These are phyloP conservation scores for Sicyos edulis DNA, from an alignment of 306 rosid species.

Conservation along the genomic window DNA sequence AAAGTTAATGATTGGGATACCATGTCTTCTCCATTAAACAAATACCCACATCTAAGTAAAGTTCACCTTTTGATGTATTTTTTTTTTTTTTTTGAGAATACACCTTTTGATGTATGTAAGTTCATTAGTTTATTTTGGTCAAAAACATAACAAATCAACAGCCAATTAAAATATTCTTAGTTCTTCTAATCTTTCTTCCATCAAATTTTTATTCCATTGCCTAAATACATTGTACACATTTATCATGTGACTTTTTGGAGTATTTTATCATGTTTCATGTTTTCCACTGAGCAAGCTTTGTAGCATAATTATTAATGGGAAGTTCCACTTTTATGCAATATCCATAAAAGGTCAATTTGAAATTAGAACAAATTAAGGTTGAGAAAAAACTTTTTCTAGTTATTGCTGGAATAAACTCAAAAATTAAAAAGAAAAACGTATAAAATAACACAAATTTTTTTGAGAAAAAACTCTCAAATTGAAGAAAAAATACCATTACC, in stretches of 20 bases:
- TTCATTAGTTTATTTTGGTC: not conserved
- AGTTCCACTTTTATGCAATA: not conserved
- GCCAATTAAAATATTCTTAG: not conserved
- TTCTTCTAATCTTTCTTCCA: not conserved
- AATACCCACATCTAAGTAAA: not conserved
- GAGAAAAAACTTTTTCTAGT: too few species aligned
- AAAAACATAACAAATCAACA: not conserved
- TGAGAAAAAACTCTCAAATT: too few species aligned
- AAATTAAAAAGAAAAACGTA: too few species aligned
- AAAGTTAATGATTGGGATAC: not conserved
- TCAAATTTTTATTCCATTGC: not conserved
- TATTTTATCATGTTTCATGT: not conserved
- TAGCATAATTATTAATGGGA: not conserved
- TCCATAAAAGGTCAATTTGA: not conserved
- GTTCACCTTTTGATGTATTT: conserved; percentile 4
- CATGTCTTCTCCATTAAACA: not conserved
- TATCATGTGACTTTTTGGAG: not conserved
- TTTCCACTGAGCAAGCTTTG: not conserved
- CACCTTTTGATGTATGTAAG: not conserved
- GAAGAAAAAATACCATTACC: too few species aligned
- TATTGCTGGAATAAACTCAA: too few species aligned
- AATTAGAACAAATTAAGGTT: not conserved
- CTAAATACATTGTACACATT: not conserved
- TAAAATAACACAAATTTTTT: too few species aligned
- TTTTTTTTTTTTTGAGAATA: too few species aligned